Evolutionary conservation across 768 basidiomycete genomes (phyloP).

Genomic region (Termitomyces bulborhizus): DNA sequence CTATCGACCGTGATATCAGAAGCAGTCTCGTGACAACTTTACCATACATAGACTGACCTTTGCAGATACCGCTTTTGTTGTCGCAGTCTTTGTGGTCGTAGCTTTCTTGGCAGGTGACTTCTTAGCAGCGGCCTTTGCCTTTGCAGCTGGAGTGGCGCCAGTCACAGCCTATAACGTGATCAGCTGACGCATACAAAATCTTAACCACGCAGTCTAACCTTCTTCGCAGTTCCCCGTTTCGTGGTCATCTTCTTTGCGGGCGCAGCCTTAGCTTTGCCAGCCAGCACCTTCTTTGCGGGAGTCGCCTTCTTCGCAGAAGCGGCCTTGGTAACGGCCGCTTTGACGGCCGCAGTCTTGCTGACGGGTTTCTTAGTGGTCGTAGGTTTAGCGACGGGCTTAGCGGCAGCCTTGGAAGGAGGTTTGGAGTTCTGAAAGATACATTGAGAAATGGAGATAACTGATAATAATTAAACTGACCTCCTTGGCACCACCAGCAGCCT

Average conservation of each 20-base stretch:
- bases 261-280: conserved; percentile 28
- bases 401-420: conserved; percentile 32
- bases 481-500: conserved; percentile 40
- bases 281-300: conserved; percentile 57
- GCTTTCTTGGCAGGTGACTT: neutral
- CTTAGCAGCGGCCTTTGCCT: conserved; percentile 15
- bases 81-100: conserved; percentile 17
- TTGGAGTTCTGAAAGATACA: conserved; percentile 36
- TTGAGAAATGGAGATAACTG: neutral
- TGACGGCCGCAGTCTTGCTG: conserved; percentile 25
- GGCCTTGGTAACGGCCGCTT: conserved; percentile 19
- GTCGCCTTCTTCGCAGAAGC: conserved; percentile 33
- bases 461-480: conserved; percentile 38
- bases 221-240: conserved; percentile 9
- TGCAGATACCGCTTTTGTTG: conserved; percentile 21
- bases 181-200: neutral
- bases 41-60: conserved; percentile 17
- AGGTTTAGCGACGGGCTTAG: conserved; percentile 26
- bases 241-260: conserved; percentile 29
- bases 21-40: neutral
- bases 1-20: conserved; percentile 11
- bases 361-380: conserved; percentile 26
- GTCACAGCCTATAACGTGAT: neutral
- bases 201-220: neutral
- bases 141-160: neutral